Evolutionary conservation across 345 rosid genomes (phyloP).

Genomic region (Pugionium cornutum): DNA sequence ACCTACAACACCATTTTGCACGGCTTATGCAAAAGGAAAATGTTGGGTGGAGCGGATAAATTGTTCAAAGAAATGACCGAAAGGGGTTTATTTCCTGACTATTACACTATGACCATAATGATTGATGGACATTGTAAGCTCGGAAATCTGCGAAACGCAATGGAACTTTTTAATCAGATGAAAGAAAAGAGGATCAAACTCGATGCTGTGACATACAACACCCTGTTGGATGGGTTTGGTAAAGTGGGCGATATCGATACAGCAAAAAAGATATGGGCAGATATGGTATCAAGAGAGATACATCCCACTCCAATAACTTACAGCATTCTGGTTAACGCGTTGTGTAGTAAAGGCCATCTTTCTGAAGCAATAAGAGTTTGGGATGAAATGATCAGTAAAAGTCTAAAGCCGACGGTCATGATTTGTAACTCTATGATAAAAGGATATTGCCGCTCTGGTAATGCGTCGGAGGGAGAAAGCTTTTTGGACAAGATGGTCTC

Average conservation of each 20-base stretch:
- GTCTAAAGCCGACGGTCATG: constrained; percentile 60
- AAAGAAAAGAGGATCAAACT: constrained; percentile 58
- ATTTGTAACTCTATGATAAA: constrained; percentile 68
- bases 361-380: constrained; percentile 66
- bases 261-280: constrained; percentile 61
- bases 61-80: constrained; percentile 65
- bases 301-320: constrained; percentile 64
- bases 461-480: constrained; percentile 57
- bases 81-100: constrained; percentile 66
- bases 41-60: constrained; percentile 65
- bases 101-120: constrained; percentile 70
- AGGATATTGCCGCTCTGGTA: constrained; percentile 74
- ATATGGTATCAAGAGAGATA: constrained; percentile 54
- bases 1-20: constrained; percentile 69
- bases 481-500: constrained; percentile 63
- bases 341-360: constrained; percentile 57
- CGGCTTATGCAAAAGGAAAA: constrained; percentile 70
- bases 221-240: constrained; percentile 79
- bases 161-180: constrained; percentile 58
- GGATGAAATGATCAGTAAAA: constrained; percentile 69
- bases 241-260: constrained; percentile 63
- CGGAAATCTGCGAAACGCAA: constrained; percentile 62
- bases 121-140: constrained; percentile 78
- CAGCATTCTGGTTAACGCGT: constrained; percentile 64
- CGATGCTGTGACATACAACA: constrained; percentile 76